A percentile compares a stretch with the other conserved stretches of the same genome.
Conservation (phyloP, 805 yeast species). For the Phaffomyces opuntiae region DNA sequence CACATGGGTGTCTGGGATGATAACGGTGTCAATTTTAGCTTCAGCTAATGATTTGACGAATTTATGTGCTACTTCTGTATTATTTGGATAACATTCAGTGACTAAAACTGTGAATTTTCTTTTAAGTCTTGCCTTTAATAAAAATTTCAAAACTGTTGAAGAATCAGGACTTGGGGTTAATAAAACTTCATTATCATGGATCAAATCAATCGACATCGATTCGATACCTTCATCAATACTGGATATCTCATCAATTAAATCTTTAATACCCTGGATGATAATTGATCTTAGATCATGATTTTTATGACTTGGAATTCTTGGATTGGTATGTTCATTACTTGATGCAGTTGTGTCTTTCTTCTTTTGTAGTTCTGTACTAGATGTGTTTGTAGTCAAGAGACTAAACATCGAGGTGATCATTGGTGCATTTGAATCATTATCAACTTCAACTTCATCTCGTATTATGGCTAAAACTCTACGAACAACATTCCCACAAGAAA, state of each 20-base stretch:
- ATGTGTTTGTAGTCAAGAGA: conserved; percentile 50
- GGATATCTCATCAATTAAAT: conserved; percentile 83
- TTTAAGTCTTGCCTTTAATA: conserved; percentile 79
- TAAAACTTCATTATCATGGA: conserved; percentile 83
- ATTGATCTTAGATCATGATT: conserved; percentile 68
- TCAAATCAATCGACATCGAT: conserved; percentile 83
- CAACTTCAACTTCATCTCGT: conserved; percentile 63
- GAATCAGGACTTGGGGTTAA: conserved; percentile 95
- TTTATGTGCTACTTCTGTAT: conserved; percentile 63
- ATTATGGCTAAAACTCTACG: conserved; percentile 82
- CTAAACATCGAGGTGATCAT: conserved; percentile 84
- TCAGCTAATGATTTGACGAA: conserved; percentile 76
- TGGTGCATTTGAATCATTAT: conserved; percentile 31
- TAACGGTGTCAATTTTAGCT: conserved; percentile 81
- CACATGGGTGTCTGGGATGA: conserved; percentile 88
- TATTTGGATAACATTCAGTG: conserved; percentile 90
- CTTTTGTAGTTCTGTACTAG: conserved; percentile 6
- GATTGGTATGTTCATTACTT: conserved; percentile 6
- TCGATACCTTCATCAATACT: conserved; percentile 88
- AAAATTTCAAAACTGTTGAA: conserved; percentile 78
- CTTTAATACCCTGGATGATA: conserved; percentile 87
- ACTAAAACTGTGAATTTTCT: conserved; percentile 89
- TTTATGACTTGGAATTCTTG: conserved; percentile 20
- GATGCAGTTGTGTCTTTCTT: conserved; percentile 1
- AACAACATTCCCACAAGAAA: conserved; percentile 84